Percentiles rank a stretch among this genome's conserved stretches.
These are phyloP conservation scores for Pyrenopolyporus hunteri DNA, from an alignment of 495 filamentous ascomycete species.

Conservation along the genomic window DNA sequence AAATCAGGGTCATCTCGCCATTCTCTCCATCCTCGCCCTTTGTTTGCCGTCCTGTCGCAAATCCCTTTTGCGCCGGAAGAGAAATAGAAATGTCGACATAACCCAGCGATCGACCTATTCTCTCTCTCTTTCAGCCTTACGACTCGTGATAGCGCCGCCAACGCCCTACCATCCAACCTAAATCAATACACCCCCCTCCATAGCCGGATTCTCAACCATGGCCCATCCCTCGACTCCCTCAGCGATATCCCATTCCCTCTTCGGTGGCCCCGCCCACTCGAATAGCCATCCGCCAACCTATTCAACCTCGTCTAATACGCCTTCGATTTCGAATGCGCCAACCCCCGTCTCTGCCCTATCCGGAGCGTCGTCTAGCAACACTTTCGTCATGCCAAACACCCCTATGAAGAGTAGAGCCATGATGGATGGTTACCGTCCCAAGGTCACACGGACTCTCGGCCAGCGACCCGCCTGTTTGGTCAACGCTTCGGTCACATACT, in stretches of 20 bases:
- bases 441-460: constrained; percentile 79
- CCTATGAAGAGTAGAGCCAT: constrained; percentile 67
- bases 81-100: constrained; percentile 34
- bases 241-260: constrained; percentile 35
- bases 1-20: neutral
- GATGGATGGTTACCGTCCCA: constrained; percentile 77
- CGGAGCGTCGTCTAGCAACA: constrained; percentile 68
- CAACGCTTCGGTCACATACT: constrained; percentile 97
- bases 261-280: constrained; percentile 36
- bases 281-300: constrained; percentile 29
- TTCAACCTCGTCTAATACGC: constrained; percentile 30
- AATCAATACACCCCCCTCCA: neutral
- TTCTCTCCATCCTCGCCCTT: neutral
- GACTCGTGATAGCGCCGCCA: neutral
- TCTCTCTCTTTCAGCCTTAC: constrained; percentile 9
- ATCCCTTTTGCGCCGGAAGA: constrained; percentile 1
- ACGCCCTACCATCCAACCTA: neutral
- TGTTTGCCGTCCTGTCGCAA: neutral
- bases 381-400: constrained; percentile 85
- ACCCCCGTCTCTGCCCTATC: constrained; percentile 57
- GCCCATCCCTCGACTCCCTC: constrained; percentile 37
- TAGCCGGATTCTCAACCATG: constrained; percentile 23
- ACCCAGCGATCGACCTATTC: constrained; percentile 10
- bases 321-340: constrained; percentile 39
- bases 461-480: constrained; percentile 93